These are phyloP conservation scores for Agapanthus africanus DNA, from an alignment of 106 monocot genomes.

Conservation along the genomic window DNA sequence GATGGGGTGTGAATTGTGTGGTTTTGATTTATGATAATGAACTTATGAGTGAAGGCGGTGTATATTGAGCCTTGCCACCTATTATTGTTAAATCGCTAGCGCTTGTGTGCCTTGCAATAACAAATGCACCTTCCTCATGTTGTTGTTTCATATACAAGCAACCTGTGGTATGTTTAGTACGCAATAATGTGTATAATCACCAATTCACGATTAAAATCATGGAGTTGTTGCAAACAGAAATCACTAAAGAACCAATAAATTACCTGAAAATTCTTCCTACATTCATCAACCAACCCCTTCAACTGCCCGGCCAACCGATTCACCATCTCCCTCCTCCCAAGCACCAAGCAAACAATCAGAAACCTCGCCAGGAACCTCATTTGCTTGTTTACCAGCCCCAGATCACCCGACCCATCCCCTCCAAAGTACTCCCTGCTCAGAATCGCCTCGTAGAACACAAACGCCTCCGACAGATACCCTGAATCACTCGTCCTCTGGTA, in stretches of 20 bases:
- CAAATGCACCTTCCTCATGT: too few relatives aligned
- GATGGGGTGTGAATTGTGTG: too few relatives aligned
- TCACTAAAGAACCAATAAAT: background rate
- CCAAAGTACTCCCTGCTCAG: slow-evolving; percentile 54
- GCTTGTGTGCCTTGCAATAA: too few relatives aligned
- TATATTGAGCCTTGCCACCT: too few relatives aligned
- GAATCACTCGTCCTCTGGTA: slow-evolving; percentile 58
- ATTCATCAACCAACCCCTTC: slow-evolving; percentile 45
- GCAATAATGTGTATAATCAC: too few relatives aligned
- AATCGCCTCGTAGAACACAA: slow-evolving; percentile 67
- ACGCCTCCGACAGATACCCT: slow-evolving; percentile 47
- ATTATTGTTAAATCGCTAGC: too few relatives aligned
- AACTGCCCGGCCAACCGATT: slow-evolving; percentile 30
- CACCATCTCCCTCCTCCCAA: slow-evolving; percentile 63
- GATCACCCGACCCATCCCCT: slow-evolving; percentile 24
- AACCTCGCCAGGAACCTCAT: slow-evolving; percentile 67
- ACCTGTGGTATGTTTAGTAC: too few relatives aligned
- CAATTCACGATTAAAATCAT: too few relatives aligned
- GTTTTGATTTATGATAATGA: too few relatives aligned
- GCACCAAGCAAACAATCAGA: slow-evolving; percentile 48
- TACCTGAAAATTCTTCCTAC: slow-evolving; percentile 42
- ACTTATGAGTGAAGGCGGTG: too few relatives aligned
- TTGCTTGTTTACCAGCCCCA: slow-evolving; percentile 65
- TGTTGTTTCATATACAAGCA: too few relatives aligned
- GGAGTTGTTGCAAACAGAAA: too few relatives aligned